Base-by-base conservation (phyloP, 2,329 filamentous ascomycete species). In the Clonostachys byssicola region DNA sequence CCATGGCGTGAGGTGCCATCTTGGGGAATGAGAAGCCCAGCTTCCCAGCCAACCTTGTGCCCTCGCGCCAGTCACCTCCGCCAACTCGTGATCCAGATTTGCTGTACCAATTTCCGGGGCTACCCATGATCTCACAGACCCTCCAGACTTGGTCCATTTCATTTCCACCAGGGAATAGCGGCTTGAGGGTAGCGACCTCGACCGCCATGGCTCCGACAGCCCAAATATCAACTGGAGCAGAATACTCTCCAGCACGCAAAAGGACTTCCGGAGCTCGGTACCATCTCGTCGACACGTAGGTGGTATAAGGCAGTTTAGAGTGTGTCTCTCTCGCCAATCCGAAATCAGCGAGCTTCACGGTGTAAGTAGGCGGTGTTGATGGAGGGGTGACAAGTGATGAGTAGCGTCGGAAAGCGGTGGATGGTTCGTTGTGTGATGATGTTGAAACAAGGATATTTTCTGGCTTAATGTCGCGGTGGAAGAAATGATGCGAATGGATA, bases 91-190 rank as follows among this genome's bases (percentile, higher is more conserved):
- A 76, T 20, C 92, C 92, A 6, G 88, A 77, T 69, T 96, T 96
- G 75, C 89, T 96, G 65, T 95, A 94, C 94, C 94, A 99, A 70
- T 92, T 92, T 41, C 94, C 94, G 4, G 94, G 94, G 71, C 92
- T 97, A 44, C 94, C 94, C 94, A 99, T 99, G 49, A 99, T 96
- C 66, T 99, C 94, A 63, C 94, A 99, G 0, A 99, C 89, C 56
- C 94, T 86, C 94, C 94, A 99, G 2, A 99, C 94, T 67, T 99
- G 94, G 58, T 99, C 94, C 2, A 99, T 94, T 72, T 99, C 94
- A 63, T 99, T 99, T 61, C 91, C 90, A 57, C 94, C 94, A 12
- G 94, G 94, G 75, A 99, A 99, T 12, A 99, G 74, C 16, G 94
- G 94, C 73, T 97, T 99, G 49, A 99, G 66, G 0, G 94, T 99